Evolutionary conservation across 2,329 filamentous ascomycete genomes (phyloP), one percentile per base, ranked within the genome.

Genomic region (Arthrobotrys pseudoclavata): DNA sequence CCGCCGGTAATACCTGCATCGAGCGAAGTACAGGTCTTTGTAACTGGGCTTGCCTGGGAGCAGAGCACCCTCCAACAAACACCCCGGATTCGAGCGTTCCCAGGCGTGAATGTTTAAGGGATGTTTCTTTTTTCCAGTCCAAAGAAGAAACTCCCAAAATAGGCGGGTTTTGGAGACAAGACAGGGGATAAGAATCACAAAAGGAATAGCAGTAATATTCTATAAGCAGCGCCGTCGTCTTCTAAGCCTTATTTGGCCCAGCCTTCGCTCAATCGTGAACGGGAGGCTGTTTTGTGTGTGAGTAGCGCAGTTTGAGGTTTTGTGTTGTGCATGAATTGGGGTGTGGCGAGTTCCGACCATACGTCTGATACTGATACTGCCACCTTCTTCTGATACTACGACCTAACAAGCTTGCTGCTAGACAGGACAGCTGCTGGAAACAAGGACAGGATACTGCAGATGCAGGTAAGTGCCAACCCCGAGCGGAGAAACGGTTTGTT

Each of bases 311-410:
- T 72, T 72, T 72, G 69, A 72, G 60, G 34, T 47, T 26, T 24
- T 72, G 69, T 45, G 69, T 72, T 72, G 69, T 57, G 69, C 69
- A 72, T 72, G 40, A 72, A 72, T 50, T 48, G 34, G 34, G 29
- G 57, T 72, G 69, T 72, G 69, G 69, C 69, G 69, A 60, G 60
- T 72, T 64, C 50, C 31, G 69, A 72, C 69, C 66, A 26, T 40
- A 31, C 69, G 55, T 60, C 55, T 60, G 60, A 72, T 53, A 45
- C 69, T 72, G 69, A 64, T 63, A 71, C 68, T 50, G 53, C n/a
- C 66, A 50, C 52, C 52, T 37, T 48, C 52, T 42, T 63, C 55
- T 71, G 68, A 71, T 53, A 71, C 68, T 22, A 26, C 15, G 57
- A 40, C 34, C 34, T 7, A 37, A 37, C 34, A 37, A 37, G 6